Evolutionary conservation across 129 eudicot genomes (phyloP).

Genomic region (Helianthus annuus): DNA sequence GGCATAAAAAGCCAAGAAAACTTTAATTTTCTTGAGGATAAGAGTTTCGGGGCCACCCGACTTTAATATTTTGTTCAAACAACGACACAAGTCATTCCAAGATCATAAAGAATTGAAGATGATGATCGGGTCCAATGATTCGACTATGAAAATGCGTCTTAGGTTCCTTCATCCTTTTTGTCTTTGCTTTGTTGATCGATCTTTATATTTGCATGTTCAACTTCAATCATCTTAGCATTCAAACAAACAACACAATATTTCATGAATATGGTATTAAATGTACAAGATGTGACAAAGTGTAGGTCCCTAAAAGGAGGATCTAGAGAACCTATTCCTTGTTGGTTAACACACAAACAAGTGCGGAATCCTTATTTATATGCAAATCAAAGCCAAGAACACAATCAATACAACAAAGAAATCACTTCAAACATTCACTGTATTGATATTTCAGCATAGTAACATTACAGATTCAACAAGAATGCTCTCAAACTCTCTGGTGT

Average conservation of each 20-base stretch:
- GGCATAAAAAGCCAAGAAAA: constrained; percentile 3
- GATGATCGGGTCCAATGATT: neutral
- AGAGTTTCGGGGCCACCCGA: constrained; percentile 14
- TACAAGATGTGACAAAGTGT: too few relatives aligned
- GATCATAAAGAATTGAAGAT: neutral
- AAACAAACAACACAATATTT: neutral
- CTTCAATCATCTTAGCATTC: neutral
- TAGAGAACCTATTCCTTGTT: too few relatives aligned
- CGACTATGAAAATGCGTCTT: constrained; percentile 8
- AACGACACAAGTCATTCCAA: neutral
- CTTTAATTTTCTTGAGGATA: constrained; percentile 16
- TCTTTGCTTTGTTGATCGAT: neutral
- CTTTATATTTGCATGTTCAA: neutral
- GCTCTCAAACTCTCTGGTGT: too few relatives aligned
- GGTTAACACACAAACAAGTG: too few relatives aligned
- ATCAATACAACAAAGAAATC: too few relatives aligned
- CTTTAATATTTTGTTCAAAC: constrained; percentile 6
- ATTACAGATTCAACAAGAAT: too few relatives aligned
- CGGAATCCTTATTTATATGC: too few relatives aligned
- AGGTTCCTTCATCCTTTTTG: constrained; percentile 9
- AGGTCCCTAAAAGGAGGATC: too few relatives aligned
- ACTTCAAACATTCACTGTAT: too few relatives aligned
- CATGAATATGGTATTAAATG: neutral
- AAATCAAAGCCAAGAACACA: too few relatives aligned
- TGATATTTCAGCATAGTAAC: too few relatives aligned